Evolutionary conservation across 768 basidiomycete species (phyloP), one percentile per base, ranked within the genome.

Genomic region (Boletus vermiculosoides): DNA sequence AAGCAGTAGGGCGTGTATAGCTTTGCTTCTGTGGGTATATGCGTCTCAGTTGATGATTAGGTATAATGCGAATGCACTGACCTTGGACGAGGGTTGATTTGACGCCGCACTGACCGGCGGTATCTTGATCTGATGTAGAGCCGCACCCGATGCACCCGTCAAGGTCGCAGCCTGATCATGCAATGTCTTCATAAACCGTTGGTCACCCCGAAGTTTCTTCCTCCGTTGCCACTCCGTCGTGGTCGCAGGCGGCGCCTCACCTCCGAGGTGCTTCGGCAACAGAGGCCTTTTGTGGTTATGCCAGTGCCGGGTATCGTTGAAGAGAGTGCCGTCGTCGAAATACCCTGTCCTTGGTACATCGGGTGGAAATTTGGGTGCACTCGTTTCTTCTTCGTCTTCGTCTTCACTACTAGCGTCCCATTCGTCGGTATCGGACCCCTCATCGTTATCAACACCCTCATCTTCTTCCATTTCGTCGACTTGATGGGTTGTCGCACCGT

Each of bases 121-220:
- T 55, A 89, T 87, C n/a, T 78, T 73, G 33, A 83, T 77, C 50
- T 78, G 79, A 62, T 81, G 74, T 28, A 89, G 69, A 8, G 69
- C 68, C 1, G 73, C 75, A 1, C 87, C 88, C 0, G 76, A 76
- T 6, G 86, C 85, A 0, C 87, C 87, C 0, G 83, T 85, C 55
- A 89, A 66, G 1, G 85, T 86, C 39, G 78, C 80, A 11, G 87
- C 86, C 44, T 83, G 82, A 50, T 76, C 71, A 50, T 85, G 84
- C 54, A 89, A 63, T 13, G 64, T 72, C 33, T 76, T 71, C 82
- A 86, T 86, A 65, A 81, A 83, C 1, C 78, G 71, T 61, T 90
- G 88, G n/a, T 82, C 76, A 16, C 65, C 62, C 16, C 73, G 69
- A 45, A 82, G 71, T 47, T 63, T 67, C 60, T 67, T 75, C 56